These are phyloP conservation scores for Salix brachista DNA, from an alignment of 345 rosid species.

Conservation along the genomic window DNA sequence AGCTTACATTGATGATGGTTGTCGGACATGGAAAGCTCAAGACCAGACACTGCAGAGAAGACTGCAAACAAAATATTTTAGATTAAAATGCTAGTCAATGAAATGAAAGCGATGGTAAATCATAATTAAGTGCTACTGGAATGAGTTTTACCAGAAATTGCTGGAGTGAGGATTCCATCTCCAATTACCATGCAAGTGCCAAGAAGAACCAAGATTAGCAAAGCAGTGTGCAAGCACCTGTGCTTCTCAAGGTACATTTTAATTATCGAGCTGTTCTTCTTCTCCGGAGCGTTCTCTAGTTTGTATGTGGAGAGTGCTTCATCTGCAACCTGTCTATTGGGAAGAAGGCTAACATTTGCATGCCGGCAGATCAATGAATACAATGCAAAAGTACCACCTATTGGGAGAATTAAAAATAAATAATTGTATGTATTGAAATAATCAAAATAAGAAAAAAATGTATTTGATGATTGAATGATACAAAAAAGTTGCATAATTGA, in stretches of 20 bases:
- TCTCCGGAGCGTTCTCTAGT: slow-evolving; percentile 69
- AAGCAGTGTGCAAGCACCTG: slow-evolving; percentile 80
- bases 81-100: neutral
- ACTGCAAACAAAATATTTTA: slow-evolving; percentile 37
- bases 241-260: slow-evolving; percentile 76
- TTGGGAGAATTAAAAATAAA: slow-evolving; percentile 2
- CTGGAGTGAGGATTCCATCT: slow-evolving; percentile 96
- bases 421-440: too few relatives aligned
- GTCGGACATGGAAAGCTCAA: slow-evolving; percentile 85
- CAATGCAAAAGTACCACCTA: slow-evolving; percentile 97
- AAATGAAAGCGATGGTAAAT: neutral
- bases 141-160: slow-evolving; percentile 71
- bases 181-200: slow-evolving; percentile 99
- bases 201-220: slow-evolving; percentile 85
- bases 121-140: neutral
- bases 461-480: neutral
- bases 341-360: slow-evolving; percentile 87
- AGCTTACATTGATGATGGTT: slow-evolving; percentile 86
- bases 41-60: slow-evolving; percentile 96
- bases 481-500: neutral
- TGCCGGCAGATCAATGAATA: slow-evolving; percentile 92
- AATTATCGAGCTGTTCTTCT: slow-evolving; percentile 53
- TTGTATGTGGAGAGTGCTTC: slow-evolving; percentile 97
- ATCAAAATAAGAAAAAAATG: neutral
- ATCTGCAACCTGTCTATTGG: slow-evolving; percentile 85